phyloP scores from a whole-genome alignment of 768 basidiomycete genomes.

The Termitomyces sp. region DNA sequence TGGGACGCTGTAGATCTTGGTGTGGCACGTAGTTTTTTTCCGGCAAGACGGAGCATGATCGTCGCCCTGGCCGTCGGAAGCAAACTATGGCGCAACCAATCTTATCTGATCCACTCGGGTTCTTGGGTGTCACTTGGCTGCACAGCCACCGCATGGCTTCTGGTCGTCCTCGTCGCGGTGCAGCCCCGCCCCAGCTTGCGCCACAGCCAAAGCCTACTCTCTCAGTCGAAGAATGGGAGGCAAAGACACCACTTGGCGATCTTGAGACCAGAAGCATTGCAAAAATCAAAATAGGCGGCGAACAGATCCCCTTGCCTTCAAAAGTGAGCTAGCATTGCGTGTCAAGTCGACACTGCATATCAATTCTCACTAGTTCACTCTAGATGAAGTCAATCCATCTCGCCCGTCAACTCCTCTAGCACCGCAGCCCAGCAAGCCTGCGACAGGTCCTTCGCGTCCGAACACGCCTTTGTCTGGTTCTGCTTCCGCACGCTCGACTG shows the following conservation, averaged over 20 bases:
- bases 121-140: background rate
- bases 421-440: slow-evolving; percentile 24
- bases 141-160: slow-evolving; percentile 12
- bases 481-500: slow-evolving; percentile 6
- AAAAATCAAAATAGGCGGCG: slow-evolving; percentile 54
- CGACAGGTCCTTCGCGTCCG: slow-evolving; percentile 31
- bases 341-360: slow-evolving; percentile 1
- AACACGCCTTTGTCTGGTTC: slow-evolving; percentile 29
- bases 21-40: background rate
- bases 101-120: background rate
- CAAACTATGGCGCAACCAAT: background rate
- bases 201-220: slow-evolving; percentile 37
- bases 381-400: slow-evolving; percentile 24
- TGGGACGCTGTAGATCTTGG: background rate
- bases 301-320: slow-evolving; percentile 57
- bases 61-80: background rate
- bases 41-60: background rate
- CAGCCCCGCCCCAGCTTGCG: slow-evolving; percentile 9
- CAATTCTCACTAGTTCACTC: slow-evolving; percentile 21
- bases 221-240: slow-evolving; percentile 89
- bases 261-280: slow-evolving; percentile 61
- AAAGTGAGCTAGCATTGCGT: slow-evolving; percentile 49
- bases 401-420: slow-evolving; percentile 34
- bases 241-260: slow-evolving; percentile 71
- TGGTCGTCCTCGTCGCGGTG: slow-evolving; percentile 9